Evolutionary conservation across 345 rosid genomes (phyloP).

Genomic region (Luvunga scandens): DNA sequence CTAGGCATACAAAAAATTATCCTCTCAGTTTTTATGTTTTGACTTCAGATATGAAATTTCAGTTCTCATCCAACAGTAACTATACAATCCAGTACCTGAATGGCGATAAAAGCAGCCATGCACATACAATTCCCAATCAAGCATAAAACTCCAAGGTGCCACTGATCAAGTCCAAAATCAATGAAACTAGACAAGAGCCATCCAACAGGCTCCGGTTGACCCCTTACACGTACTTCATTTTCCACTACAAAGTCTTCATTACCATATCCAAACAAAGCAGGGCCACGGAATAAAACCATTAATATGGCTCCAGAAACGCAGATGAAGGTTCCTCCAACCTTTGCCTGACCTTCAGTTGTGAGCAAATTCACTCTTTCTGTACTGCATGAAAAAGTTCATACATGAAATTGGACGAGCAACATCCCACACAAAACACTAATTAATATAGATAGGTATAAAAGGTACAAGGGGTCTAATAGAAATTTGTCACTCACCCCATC

Average conservation of each 20-base stretch:
- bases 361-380: constrained; percentile 85
- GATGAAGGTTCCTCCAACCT: constrained; percentile 76
- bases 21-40: neutral
- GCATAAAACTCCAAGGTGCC: constrained; percentile 95
- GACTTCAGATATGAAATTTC: neutral
- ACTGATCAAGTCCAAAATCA: constrained; percentile 59
- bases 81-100: constrained; percentile 58
- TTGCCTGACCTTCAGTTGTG: constrained; percentile 86
- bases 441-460: neutral
- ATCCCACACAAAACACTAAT: constrained; percentile 17
- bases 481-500: constrained; percentile 70
- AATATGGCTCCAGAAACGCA: constrained; percentile 85
- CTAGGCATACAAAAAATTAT: neutral
- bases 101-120: constrained; percentile 92
- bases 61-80: neutral
- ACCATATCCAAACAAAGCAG: constrained; percentile 62
- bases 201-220: constrained; percentile 85
- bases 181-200: constrained; percentile 68
- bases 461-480: neutral
- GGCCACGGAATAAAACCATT: constrained; percentile 91
- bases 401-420: constrained; percentile 16
- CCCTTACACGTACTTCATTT: constrained; percentile 66
- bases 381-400: constrained; percentile 57
- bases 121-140: constrained; percentile 94
- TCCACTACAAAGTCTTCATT: constrained; percentile 47